These are phyloP conservation scores for Lactifluus echinatus DNA, from an alignment of 768 basidiomycete genomes.

Conservation along the genomic window DNA sequence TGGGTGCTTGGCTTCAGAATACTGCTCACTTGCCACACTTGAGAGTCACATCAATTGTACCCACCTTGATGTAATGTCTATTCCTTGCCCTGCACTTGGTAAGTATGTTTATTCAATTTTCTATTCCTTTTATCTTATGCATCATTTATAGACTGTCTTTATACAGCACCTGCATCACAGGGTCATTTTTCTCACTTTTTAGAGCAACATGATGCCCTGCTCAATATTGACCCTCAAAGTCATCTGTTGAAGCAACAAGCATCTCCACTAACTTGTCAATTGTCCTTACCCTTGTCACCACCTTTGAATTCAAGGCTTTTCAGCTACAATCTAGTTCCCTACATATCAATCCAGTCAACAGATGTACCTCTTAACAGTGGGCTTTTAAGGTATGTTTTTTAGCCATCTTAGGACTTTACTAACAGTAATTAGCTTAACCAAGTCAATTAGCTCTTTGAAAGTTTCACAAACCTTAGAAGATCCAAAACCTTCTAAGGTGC, in stretches of 20 bases:
- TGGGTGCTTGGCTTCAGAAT: not conserved
- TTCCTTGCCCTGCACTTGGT: constrained; percentile 7
- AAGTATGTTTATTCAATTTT: not conserved
- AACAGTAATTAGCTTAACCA: not conserved
- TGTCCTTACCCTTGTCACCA: not conserved
- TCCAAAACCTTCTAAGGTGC: not conserved
- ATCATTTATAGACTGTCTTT: not conserved
- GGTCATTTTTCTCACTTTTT: not conserved
- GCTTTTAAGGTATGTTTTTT: not conserved
- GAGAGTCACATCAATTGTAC: not conserved
- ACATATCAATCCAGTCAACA: not conserved
- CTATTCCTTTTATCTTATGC: not conserved
- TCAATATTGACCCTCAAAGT: not conserved
- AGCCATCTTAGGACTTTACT: not conserved
- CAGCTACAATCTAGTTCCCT: not conserved
- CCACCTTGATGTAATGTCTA: not conserved
- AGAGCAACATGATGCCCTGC: not conserved
- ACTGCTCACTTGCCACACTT: not conserved
- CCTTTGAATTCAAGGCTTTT: not conserved
- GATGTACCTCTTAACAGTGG: not conserved
- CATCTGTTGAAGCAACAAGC: not conserved
- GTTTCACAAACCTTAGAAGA: not conserved
- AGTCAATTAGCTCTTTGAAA: not conserved
- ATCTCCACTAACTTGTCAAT: not conserved
- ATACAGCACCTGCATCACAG: not conserved